Conservation (phyloP, 139 green algal species). For the Chlorella sp. region DNA sequence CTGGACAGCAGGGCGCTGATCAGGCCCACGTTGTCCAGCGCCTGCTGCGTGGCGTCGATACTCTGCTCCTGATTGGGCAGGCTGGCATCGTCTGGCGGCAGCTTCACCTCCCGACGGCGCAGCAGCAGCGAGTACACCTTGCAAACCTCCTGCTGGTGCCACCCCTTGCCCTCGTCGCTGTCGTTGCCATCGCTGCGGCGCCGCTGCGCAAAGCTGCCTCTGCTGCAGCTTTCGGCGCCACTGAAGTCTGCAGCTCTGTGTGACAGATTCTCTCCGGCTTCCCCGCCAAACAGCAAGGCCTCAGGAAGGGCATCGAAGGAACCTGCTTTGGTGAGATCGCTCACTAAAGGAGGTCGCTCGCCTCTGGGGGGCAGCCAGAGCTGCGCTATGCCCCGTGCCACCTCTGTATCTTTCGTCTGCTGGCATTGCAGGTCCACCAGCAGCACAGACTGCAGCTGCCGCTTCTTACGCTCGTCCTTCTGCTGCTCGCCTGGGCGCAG, state of each 20-base stretch:
- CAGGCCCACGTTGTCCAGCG: slow-evolving; percentile 7
- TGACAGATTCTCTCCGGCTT: neutral
- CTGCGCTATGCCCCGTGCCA: too few relatives aligned
- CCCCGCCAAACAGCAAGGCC: too few relatives aligned
- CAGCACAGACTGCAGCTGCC: too few relatives aligned
- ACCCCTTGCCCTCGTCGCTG: neutral
- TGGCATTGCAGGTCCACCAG: too few relatives aligned
- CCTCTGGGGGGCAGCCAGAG: too few relatives aligned
- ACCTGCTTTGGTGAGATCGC: too few relatives aligned
- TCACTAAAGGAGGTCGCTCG: too few relatives aligned
- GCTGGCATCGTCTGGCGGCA: neutral
- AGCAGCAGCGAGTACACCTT: neutral
- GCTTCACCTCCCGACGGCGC: neutral
- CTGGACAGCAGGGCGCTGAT: neutral
- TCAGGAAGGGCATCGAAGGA: too few relatives aligned
- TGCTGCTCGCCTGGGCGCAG: neutral
- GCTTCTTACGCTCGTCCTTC: too few relatives aligned
- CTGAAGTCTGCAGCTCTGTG: too few relatives aligned
- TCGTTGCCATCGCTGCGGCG: neutral
- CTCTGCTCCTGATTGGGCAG: neutral
- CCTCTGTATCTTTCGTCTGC: too few relatives aligned
- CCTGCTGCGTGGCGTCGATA: neutral
- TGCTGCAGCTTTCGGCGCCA: neutral
- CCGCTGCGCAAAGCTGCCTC: neutral
- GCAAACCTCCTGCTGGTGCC: neutral